phyloP scores from a whole-genome alignment of 805 yeast genomes.

The Wickerhamiella cacticola region DNA sequence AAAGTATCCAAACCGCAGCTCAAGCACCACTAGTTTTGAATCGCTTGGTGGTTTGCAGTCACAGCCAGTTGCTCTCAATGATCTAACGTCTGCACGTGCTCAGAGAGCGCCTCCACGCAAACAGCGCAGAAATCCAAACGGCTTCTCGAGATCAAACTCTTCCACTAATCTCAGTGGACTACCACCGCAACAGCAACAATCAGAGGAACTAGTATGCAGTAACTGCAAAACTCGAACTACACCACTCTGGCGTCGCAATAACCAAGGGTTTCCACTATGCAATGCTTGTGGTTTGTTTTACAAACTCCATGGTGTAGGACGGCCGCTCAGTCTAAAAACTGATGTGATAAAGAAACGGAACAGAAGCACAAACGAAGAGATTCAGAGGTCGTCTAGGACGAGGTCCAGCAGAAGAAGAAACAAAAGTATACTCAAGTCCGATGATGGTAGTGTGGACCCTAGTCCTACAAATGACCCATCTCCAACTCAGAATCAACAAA shows the following conservation, averaged over 20 bases:
- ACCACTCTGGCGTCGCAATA: conserved; percentile 84
- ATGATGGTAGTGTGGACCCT: not conserved
- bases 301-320: conserved; percentile 80
- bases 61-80: not conserved
- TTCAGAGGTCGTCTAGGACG: conserved; percentile 8
- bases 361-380: conserved; percentile 28
- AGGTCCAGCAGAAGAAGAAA: conserved; percentile 8
- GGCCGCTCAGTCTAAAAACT: conserved; percentile 79
- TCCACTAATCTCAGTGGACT: not conserved
- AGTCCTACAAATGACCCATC: not conserved
- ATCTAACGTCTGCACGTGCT: not conserved
- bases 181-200: not conserved
- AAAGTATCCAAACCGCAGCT: not conserved
- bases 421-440: not conserved
- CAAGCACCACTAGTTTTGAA: conserved; percentile 6
- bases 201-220: conserved; percentile 39
- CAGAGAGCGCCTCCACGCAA: not conserved
- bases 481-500: not conserved
- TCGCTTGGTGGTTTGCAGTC: not conserved
- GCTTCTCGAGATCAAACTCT: not conserved
- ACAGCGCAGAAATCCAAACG: not conserved
- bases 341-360: conserved; percentile 88
- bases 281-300: conserved; percentile 89
- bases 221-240: conserved; percentile 86
- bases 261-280: conserved; percentile 83